phyloP scores from a whole-genome alignment of 2,329 filamentous ascomycete species.

The Arthrinium phaeospermum region DNA sequence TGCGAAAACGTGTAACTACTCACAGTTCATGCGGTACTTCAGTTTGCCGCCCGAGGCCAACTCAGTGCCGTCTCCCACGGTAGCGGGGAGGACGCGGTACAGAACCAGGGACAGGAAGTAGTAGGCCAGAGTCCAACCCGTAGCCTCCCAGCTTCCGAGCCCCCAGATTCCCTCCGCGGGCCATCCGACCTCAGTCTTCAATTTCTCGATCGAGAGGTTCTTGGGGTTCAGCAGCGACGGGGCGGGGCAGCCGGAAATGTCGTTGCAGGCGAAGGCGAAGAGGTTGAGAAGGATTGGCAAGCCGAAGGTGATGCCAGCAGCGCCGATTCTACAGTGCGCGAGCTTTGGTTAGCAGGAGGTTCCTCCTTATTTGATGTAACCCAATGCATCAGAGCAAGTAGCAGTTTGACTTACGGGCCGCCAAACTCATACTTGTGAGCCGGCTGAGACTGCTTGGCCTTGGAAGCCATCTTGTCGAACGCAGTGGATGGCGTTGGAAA shows the following conservation, averaged over 20 bases:
- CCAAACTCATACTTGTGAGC: conserved; percentile 50
- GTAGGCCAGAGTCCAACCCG: conserved; percentile 75
- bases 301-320: conserved; percentile 77
- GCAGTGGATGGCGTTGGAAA: not conserved
- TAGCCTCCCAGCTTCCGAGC: conserved; percentile 72
- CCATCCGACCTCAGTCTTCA: conserved; percentile 86
- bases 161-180: conserved; percentile 72
- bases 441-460: conserved; percentile 26
- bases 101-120: conserved; percentile 78
- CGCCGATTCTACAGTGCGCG: conserved; percentile 66
- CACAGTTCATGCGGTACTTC: conserved; percentile 83
- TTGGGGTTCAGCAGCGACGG: conserved; percentile 78
- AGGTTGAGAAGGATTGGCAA: conserved; percentile 81
- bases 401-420: conserved; percentile 47
- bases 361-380: not conserved
- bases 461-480: conserved; percentile 46
- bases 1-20: conserved; percentile 25
- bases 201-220: conserved; percentile 70
- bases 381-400: too few species aligned
- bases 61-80: conserved; percentile 71
- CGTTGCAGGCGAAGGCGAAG: conserved; percentile 88
- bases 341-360: not conserved
- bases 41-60: conserved; percentile 74
- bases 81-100: conserved; percentile 77
- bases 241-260: conserved; percentile 87